Base-by-base conservation (phyloP, 164 flowering plant species). In the Annona cherimola region DNA sequence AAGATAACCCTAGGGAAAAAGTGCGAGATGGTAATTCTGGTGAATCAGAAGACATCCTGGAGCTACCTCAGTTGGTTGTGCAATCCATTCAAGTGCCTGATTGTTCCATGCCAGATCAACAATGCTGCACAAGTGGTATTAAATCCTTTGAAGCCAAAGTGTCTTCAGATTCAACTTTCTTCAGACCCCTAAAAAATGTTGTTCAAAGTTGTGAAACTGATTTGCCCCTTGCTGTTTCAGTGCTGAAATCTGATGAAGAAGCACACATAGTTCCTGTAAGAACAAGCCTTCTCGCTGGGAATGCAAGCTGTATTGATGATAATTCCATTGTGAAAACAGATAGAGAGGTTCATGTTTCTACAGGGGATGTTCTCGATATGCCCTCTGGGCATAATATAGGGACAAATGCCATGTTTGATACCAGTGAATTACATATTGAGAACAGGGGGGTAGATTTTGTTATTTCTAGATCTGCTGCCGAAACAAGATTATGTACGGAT, bases 361-460 rank as follows among this genome's bases (percentile, higher is more conserved):
- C 66, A 59, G 69, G 57, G 18, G 46, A 2, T 18, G 50, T 40
- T 55, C 69, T 72, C 71, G 77, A 67, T 60, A 74, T 55, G 50
- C 46, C 64, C 14, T 43, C 45, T 70, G 74, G 69, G 35, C 64
- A 71, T 66, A 62, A 43, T 42, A 54, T 20, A 9, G 76, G 55
- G 54, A 50, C 63, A 41, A 78, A 66, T 40, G 42, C 42, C 54
- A 5, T 44, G 65, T 62, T 45, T 60, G 68, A 61, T 63, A 64
- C 67, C 11, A 70, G 45, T 68, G 54, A 43, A 61, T 41, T 61
- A 63, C 76, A 61, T 26, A 20, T 19, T 60, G 73, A 76, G 50
- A 66, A 69, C 57, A 68, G 44, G 16, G 78, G 61, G 39, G 57
- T 46, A 42, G 77, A 66, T 66, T 67, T n/a, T 43, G 76, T 70